A percentile compares a stretch with the other conserved stretches of the same genome.
Evolutionary conservation across 202 grass and related monocot species (phyloP).

Genomic region (Panicum hallii): DNA sequence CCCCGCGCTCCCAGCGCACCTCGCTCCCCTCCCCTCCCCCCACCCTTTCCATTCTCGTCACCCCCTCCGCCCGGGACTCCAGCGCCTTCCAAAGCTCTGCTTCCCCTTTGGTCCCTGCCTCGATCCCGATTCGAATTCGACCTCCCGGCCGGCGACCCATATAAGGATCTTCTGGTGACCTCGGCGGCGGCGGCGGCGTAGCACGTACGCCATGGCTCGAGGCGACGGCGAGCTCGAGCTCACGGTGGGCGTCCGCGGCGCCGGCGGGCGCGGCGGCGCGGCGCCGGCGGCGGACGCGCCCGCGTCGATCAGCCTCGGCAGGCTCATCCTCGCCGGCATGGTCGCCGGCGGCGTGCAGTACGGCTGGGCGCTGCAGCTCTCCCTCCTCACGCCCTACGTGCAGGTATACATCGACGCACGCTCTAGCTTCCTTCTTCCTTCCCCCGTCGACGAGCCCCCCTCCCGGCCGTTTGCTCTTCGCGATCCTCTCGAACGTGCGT

Average conservation of each 20-base stretch:
- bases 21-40: neutral
- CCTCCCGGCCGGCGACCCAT: no score
- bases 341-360: slow-evolving; percentile 95
- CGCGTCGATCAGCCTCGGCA: slow-evolving; percentile 53
- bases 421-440: no score
- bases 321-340: slow-evolving; percentile 67
- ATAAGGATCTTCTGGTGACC: neutral
- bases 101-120: neutral
- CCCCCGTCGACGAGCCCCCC: no score
- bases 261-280: neutral
- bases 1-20: slow-evolving; percentile 30
- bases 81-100: neutral
- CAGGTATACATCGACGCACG: slow-evolving; percentile 48
- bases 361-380: slow-evolving; percentile 94
- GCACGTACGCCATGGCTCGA: slow-evolving; percentile 26
- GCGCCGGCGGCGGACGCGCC: slow-evolving; percentile 16
- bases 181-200: neutral
- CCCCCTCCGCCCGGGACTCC: neutral
- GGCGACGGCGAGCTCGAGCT: slow-evolving; percentile 61
- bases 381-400: slow-evolving; percentile 93
- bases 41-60: neutral
- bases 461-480: neutral
- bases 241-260: slow-evolving; percentile 42
- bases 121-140: neutral
- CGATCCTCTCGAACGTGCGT: neutral